Evolutionary conservation across 495 filamentous ascomycete genomes (phyloP).

Genomic region (Neurospora tetrasperma): DNA sequence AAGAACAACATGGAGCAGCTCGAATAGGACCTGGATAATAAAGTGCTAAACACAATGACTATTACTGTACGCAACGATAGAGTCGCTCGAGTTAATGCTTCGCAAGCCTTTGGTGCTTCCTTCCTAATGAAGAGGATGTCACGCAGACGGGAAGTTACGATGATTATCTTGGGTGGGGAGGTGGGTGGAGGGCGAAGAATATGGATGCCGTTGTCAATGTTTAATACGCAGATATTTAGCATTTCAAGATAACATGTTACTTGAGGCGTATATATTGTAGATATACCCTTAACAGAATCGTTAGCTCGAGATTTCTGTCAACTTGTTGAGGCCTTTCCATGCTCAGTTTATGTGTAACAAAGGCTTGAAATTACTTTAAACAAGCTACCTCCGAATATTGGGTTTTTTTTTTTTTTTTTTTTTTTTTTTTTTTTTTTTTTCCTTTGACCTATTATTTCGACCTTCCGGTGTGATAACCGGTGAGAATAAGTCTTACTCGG

Average conservation of each 20-base stretch:
- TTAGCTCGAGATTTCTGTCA: background rate
- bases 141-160: background rate
- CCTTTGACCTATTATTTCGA: background rate
- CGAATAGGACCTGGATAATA: background rate
- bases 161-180: background rate
- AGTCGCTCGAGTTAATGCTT: background rate
- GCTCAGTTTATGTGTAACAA: background rate
- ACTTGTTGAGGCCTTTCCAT: background rate
- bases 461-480: background rate
- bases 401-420: too few species aligned
- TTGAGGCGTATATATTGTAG: too few species aligned
- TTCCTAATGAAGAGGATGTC: background rate
- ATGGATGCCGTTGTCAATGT: background rate
- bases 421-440: too few species aligned
- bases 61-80: background rate
- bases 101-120: background rate
- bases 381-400: background rate
- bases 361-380: background rate
- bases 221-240: background rate
- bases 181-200: background rate
- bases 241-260: background rate
- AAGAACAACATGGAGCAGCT: constrained; percentile 1
- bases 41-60: background rate
- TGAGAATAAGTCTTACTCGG: background rate
- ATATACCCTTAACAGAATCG: background rate